A percentile compares a stretch with the other conserved stretches of the same genome.
These are phyloP conservation scores for Pleurotus citrinopileatus DNA, from an alignment of 768 basidiomycete species.

Conservation along the genomic window DNA sequence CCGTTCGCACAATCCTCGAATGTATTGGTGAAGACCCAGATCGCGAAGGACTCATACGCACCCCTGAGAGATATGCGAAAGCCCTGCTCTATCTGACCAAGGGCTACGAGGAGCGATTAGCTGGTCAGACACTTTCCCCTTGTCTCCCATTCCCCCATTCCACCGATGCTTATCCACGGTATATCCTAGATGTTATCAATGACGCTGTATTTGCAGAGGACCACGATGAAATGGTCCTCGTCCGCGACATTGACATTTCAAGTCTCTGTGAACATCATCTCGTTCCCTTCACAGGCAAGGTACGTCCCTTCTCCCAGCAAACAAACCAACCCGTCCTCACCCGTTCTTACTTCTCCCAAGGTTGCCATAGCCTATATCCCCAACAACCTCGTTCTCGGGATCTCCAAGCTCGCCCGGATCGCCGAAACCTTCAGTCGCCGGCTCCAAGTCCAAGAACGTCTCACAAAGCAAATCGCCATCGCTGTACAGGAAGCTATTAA, in stretches of 20 bases:
- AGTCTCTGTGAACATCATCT: slow-evolving; percentile 98
- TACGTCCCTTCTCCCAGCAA: slow-evolving; percentile 31
- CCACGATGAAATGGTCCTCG: slow-evolving; percentile 99
- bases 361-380: slow-evolving; percentile 98
- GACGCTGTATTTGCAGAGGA: slow-evolving; percentile 98
- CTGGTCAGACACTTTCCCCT: slow-evolving; percentile 49
- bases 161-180: no score
- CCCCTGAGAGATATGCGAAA: slow-evolving; percentile 95
- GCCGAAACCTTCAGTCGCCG: slow-evolving; percentile 96
- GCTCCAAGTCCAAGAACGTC: slow-evolving; percentile 94
- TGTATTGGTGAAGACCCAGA: slow-evolving; percentile 98
- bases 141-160: slow-evolving; percentile 14
- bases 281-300: slow-evolving; percentile 97
- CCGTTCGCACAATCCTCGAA: slow-evolving; percentile 90
- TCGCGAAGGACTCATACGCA: slow-evolving; percentile 87
- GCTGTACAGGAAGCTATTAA: slow-evolving; percentile 99
- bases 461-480: slow-evolving; percentile 96
- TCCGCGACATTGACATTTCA: slow-evolving; percentile 95
- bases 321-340: slow-evolving; percentile 13
- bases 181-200: slow-evolving; percentile 85
- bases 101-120: slow-evolving; percentile 94
- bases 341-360: slow-evolving; percentile 38
- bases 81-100: slow-evolving; percentile 99
- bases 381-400: slow-evolving; percentile 87
- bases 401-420: slow-evolving; percentile 95